Evolutionary conservation across 2,329 filamentous ascomycete genomes (phyloP), one percentile per base, ranked within the genome.

Genomic region (Pseudogymnoascus sp.): DNA sequence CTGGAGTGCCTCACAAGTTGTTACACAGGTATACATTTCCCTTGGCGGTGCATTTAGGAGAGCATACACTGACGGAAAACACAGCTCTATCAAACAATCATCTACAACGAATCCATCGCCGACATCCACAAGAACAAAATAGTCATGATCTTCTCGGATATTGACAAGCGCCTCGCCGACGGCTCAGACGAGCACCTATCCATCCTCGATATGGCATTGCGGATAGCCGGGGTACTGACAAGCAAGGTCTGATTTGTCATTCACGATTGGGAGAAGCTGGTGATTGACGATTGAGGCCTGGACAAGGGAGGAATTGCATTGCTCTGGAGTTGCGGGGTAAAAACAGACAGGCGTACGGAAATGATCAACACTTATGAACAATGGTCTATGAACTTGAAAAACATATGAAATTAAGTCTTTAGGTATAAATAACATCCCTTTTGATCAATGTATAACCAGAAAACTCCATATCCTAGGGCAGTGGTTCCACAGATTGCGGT

Each of bases 161-260:
- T 93, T 28, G 95, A 99, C 74, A 97, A 97, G 81, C 84, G 95
- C 68, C 77, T 99, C 57, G 89, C 96, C 5, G 96, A 99, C 75
- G 95, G 95, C 8, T 89, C 93, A 2, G 95, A 99, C 73, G 95
- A 99, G 77, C 93, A 99, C 74, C 79, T 99, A 23, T 91, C 90
- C 0, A 89, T 97, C 65, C 78, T 99, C 33, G 93, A 99, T 75
- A 74, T 97, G 68, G 83, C 89, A 6, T 80, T 97, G 72, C 87
- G 90, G 71, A 89, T 96, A 78, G 90, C 90, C 0, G 84, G 83
- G 31, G 86, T 95, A 64, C 73, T 96, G 73, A 40, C 59, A 23
- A 61, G 19, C 13, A 61, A 61, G 59, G 59, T 80, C 79, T 44
- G 21, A 50, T 5, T 8, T 19, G 10, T 19, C 7, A 6, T 4